Evolutionary conservation across 2,329 filamentous ascomycete genomes (phyloP), one percentile per base, ranked within the genome.

Genomic region (Monilinia aucupariae): DNA sequence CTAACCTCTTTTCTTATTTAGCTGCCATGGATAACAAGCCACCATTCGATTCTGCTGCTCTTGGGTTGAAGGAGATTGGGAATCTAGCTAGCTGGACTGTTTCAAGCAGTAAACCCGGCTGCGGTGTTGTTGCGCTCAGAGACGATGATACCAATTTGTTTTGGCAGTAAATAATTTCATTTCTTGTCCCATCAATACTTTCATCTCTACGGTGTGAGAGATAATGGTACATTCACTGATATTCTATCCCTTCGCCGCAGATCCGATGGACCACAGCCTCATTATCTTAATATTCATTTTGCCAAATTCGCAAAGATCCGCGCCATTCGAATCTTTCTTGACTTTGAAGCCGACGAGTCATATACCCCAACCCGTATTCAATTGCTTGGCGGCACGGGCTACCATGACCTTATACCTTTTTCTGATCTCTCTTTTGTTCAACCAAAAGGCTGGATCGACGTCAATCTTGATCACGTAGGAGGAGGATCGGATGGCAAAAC

Each of bases 321-420:
- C 6, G 85, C 86, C 34, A 86, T 94, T 59, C 83, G 90, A n/a
- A 85, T 94, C 70, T 92, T 89, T 69, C 86, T 99, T 51, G 92
- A 99, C 77, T 96, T 96, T 75, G 87, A 88, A 66, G 85, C 91
- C 61, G 94, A 99, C 75, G 94, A 99, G 77, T 94, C 90, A 50
- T 99, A 99, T 75, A 99, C 94, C 3, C 94, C 94, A 0, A 97
- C 92, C 1, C 90, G 92, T 71, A 96, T 99, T 71, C 80, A 89
- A 53, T 92, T 97, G 73, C 85, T 89, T 45, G 93, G 92, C 0
- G 94, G 94, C 15, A 96, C 91, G 67, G 91, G 92, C 51, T 89
- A 92, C 68, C 94, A 97, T 75, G 92, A 96, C 72, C 84, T 97
- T 12, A 88, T 96, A 61, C 89, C 94, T 66, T 97, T 96, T 75